Conservation (phyloP, 768 basidiomycete species). For the Tricholomella constricta region DNA sequence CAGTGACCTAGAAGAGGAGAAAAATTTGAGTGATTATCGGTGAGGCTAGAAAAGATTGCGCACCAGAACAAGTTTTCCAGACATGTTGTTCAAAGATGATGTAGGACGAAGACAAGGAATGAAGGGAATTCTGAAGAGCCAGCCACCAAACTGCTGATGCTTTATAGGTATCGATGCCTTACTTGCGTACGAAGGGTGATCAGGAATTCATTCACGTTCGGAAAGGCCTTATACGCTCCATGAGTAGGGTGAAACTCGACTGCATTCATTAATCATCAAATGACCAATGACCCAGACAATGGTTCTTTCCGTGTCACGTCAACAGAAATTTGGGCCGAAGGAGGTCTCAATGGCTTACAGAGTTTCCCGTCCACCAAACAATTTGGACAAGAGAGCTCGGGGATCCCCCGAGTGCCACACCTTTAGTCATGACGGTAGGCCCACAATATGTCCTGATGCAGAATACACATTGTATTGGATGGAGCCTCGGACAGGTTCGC, state of each 20-base stretch:
- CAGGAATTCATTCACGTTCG: background rate
- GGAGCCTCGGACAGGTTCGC: no score
- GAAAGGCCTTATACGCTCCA: background rate
- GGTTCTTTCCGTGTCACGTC: no score
- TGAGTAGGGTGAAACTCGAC: background rate
- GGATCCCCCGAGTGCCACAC: no score
- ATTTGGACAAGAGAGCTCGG: no score
- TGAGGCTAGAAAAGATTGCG: background rate
- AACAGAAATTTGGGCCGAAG: no score
- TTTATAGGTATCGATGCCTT: background rate
- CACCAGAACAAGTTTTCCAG: conserved; percentile 24
- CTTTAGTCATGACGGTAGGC: no score
- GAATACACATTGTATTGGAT: no score
- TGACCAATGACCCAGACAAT: no score
- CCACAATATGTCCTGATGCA: no score
- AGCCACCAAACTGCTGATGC: background rate
- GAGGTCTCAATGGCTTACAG: no score
- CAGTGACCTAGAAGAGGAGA: conserved; percentile 35
- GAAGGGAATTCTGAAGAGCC: background rate
- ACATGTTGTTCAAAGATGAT: conserved; percentile 11
- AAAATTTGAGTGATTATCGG: background rate
- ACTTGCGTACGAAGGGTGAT: background rate
- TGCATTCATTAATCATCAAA: conserved; percentile 6
- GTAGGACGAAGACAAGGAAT: no score
- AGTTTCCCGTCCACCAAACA: no score